These are phyloP conservation scores for Fusarium scirpi DNA, from an alignment of 2,329 filamentous ascomycete species.

Conservation along the genomic window DNA sequence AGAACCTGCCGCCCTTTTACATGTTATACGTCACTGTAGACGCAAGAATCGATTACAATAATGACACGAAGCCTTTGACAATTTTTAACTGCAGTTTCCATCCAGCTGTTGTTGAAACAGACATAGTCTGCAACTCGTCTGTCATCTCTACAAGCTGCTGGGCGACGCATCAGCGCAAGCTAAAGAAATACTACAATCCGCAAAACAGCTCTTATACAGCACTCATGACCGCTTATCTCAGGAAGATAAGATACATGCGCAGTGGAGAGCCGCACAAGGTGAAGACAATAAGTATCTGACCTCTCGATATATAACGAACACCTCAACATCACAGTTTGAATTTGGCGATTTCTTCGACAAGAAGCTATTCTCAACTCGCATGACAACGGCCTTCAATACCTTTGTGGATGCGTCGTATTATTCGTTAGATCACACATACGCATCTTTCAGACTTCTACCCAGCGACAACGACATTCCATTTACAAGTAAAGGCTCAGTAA, in stretches of 20 bases:
- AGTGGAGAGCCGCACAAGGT: too few relatives aligned
- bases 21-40: fast-evolving
- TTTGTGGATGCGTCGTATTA: too few relatives aligned
- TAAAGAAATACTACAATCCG: fast-evolving
- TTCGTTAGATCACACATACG: fast-evolving
- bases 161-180: not conserved
- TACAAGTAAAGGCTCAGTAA: too few relatives aligned
- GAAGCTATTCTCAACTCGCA: too few relatives aligned
- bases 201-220: fast-evolving
- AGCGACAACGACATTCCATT: too few relatives aligned
- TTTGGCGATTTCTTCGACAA: fast-evolving
- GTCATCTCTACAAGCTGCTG: not conserved
- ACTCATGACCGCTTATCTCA: fast-evolving
- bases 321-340: fast-evolving
- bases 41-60: fast-evolving
- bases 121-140: not conserved
- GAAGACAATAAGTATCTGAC: fast-evolving
- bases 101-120: not conserved
- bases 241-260: fast-evolving
- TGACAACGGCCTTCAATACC: too few relatives aligned
- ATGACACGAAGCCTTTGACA: fast-evolving
- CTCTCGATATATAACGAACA: too few relatives aligned
- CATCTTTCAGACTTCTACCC: too few relatives aligned
- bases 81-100: slow-evolving; percentile 8
- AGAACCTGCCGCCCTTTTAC: fast-evolving